phyloP scores from a whole-genome alignment of 805 yeast species.

The Komagataella pseudopastoris region DNA sequence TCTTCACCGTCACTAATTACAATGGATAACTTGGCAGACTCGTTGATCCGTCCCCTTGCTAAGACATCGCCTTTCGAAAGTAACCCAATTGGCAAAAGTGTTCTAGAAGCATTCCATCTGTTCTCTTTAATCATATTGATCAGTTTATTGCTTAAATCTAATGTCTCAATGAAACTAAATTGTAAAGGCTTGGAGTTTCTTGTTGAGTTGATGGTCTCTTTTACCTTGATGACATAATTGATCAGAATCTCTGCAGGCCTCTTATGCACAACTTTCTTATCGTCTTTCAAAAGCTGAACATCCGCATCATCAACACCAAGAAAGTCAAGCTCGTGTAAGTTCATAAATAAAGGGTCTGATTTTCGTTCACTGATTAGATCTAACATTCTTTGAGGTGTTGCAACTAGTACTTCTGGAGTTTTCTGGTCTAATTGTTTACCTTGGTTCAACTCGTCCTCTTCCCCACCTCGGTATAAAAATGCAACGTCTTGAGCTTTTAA shows the following conservation, averaged over 20 bases:
- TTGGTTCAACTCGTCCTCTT: constrained; percentile 12
- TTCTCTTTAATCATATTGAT: not conserved
- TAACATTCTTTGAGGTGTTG: constrained; percentile 22
- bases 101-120: not conserved
- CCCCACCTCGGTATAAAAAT: constrained; percentile 15
- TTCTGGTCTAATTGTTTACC: constrained; percentile 9
- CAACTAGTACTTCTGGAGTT: constrained; percentile 17
- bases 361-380: constrained; percentile 18
- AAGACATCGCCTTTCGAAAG: not conserved
- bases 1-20: not conserved
- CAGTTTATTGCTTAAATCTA: not conserved
- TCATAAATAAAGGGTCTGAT: constrained; percentile 11
- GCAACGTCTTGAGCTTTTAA: constrained; percentile 13
- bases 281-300: constrained; percentile 11
- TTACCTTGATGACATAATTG: constrained; percentile 17
- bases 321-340: constrained; percentile 12
- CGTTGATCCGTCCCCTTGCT: not conserved
- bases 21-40: not conserved
- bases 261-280: constrained; percentile 6
- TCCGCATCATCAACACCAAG: constrained; percentile 22
- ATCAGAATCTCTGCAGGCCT: constrained; percentile 17
- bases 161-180: not conserved
- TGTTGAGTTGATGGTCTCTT: constrained; percentile 10
- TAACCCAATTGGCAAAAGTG: not conserved
- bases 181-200: not conserved